phyloP scores from a whole-genome alignment of 2,329 filamentous ascomycete species.

The Apiospora pterosperma region DNA sequence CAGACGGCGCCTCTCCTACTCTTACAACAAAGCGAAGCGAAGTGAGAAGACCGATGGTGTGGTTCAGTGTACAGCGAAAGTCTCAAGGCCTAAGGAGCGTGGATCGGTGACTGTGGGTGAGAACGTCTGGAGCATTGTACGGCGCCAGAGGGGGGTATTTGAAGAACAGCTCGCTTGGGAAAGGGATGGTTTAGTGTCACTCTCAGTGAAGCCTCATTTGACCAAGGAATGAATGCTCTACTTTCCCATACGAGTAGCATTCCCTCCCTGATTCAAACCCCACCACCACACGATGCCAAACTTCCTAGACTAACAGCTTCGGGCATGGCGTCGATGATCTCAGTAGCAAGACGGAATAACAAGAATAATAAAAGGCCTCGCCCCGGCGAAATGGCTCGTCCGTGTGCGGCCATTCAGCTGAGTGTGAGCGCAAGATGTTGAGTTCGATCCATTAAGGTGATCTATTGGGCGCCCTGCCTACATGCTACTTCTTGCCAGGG shows the following conservation, averaged over 20 bases:
- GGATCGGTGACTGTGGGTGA: constrained; percentile 2
- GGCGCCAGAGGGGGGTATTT: constrained; percentile 13
- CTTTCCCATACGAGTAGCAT: constrained; percentile 8
- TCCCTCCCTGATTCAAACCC: constrained; percentile 14
- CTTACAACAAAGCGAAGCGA: neutral
- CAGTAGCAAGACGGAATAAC: neutral
- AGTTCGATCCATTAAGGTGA: neutral
- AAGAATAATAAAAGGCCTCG: neutral
- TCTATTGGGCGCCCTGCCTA: neutral
- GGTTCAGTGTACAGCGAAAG: neutral
- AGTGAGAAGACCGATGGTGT: neutral
- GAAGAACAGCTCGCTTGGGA: constrained; percentile 9
- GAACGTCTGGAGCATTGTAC: neutral
- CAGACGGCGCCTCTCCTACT: neutral
- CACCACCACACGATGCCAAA: constrained; percentile 10
- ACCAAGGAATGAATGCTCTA: neutral
- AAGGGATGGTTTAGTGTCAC: neutral
- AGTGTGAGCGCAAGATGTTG: neutral
- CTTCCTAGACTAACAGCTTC: constrained; percentile 1
- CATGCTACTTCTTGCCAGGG: neutral
- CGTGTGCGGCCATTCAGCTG: neutral
- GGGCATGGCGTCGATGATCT: constrained; percentile 18
- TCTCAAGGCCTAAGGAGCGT: neutral
- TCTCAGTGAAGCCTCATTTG: neutral
- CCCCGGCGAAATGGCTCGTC: neutral